Base-by-base conservation (phyloP, 2,329 filamentous ascomycete genomes). In the Thermothelomyces thermophilus region DNA sequence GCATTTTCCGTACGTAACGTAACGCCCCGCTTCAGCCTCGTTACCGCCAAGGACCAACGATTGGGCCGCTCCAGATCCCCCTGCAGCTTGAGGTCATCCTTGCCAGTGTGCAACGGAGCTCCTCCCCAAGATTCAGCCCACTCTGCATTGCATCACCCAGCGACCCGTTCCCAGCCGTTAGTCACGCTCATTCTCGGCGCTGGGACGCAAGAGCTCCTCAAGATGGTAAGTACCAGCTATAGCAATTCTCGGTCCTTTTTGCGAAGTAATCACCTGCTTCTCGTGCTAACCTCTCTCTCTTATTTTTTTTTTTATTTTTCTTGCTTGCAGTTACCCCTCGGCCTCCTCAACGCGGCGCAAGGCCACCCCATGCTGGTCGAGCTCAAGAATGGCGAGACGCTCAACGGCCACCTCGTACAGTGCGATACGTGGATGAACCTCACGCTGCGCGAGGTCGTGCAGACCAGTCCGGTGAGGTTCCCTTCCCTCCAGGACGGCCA, bases 361-460 rank as follows among this genome's bases (percentile, higher is more conserved):
- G 93, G 93, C 77, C 89, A 96, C 68, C 91, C 93, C 3, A 97
- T 96, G 86, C 84, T 95, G 50, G 90, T 96, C 58, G 90, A 96
- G 75, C 85, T 96, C 59, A 96, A 96, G 77, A 95, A 91, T 65
- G 90, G 90, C 72, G 90, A 98, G 71, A 97, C 93, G 0, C 80
- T 98, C 54, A 98, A 97, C 72, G 93, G 93, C 56, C 90, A 96
- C 65, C 76, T 98, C 52, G 86, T 96, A 68, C 89, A 86, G 69
- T 98, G 91, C 82, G 93, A 98, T 69, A 98, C 91, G 42, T 98
- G 93, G 90, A 98, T 98, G 93, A 98, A 98, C 73, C 74, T 98
- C 61, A 97, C 91, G 2, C 73, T 98, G 59, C 95, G 93, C 70
- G 93, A 97, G 69, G 94, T 98, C 19, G 88, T 97, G 31, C 91